Percentiles rank a stretch among this genome's conserved stretches.
These are phyloP conservation scores for Camellia sinensis DNA, from an alignment of 148 eudicot species.

Conservation along the genomic window DNA sequence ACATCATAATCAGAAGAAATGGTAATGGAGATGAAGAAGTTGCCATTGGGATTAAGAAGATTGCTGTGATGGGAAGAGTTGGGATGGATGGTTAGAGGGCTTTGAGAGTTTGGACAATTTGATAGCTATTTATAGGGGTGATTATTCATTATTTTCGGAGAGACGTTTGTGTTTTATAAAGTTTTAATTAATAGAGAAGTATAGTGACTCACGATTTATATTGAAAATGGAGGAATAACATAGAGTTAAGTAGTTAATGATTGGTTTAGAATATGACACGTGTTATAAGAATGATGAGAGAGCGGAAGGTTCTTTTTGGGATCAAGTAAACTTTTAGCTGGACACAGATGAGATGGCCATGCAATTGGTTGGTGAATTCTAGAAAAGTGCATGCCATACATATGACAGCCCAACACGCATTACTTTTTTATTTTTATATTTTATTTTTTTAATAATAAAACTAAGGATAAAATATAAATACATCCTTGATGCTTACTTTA, in stretches of 20 bases:
- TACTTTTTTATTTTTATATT: background rate
- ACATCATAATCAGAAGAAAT: background rate
- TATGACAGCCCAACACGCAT: background rate
- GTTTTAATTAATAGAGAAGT: too few species aligned
- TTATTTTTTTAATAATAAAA: background rate
- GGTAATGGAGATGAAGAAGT: conserved; percentile 1
- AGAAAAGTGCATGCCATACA: background rate
- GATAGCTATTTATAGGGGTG: background rate
- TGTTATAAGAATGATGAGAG: background rate
- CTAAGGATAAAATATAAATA: too few species aligned
- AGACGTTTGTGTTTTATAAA: too few species aligned
- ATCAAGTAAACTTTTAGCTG: conserved; percentile 17
- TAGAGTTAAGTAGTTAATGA: too few species aligned
- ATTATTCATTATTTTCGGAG: too few species aligned
- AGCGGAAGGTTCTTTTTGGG: conserved; percentile 1
- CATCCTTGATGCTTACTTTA: too few species aligned
- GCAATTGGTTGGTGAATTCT: background rate
- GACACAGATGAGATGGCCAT: conserved; percentile 16
- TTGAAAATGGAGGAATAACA: too few species aligned
- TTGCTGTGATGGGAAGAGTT: background rate
- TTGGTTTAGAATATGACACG: too few species aligned
- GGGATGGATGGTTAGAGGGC: background rate
- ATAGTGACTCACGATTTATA: background rate
- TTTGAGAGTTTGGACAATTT: background rate
- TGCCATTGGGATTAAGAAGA: conserved; percentile 9